Evolutionary conservation across 1,284 basidiomycete species (phyloP), one percentile per base, ranked within the genome.

Genomic region (Anthracocystis setariae): DNA sequence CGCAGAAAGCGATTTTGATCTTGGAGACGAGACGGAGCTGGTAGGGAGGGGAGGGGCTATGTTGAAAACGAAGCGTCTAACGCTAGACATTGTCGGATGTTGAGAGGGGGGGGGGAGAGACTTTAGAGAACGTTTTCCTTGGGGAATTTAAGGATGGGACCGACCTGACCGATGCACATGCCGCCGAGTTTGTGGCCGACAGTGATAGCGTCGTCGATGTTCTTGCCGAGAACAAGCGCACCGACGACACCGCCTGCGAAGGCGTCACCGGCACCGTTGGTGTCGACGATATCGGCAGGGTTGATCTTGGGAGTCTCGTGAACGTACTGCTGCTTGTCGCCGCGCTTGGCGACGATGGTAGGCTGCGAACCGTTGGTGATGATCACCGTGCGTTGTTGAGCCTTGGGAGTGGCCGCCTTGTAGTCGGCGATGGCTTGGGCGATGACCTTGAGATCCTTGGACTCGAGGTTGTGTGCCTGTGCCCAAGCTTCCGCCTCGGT

Each of bases 231-330:
- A 49, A 93, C 89, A 51, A 90, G 87, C 1, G 91, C 94, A 49
- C 92, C 96, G 48, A 98, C 84, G 86, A 98, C 94, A 46, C 93
- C 96, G 68, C 96, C 96, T n/a, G 94, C 93, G 78, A 98, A 98
- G 50, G 93, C 94, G 84, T 99, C 96, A 51, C 96, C 96, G n/a
- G 96, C 96, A 52, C 93, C 96, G 85, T 98, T 99, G 58, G 96
- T 99, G 85, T 98, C 96, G 61, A 97, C 90, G 77, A 99, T 82
- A 53, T 82, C 69, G 43, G 69, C 57, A 5, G 79, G 66, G 58
- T 74, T 60, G 43, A 83, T 75, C 84, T 86, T 86, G 84, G 80
- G 85, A 81, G 84, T 86, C 83, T 51, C 74, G 83, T 85, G 85
- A 10, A 83, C 60, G 49, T 76, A 76, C 23, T 88, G 86, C 3